Percentiles rank a stretch among this genome's conserved stretches.
phyloP scores from a whole-genome alignment of 768 basidiomycete species.

The Lactarius akahatsu region DNA sequence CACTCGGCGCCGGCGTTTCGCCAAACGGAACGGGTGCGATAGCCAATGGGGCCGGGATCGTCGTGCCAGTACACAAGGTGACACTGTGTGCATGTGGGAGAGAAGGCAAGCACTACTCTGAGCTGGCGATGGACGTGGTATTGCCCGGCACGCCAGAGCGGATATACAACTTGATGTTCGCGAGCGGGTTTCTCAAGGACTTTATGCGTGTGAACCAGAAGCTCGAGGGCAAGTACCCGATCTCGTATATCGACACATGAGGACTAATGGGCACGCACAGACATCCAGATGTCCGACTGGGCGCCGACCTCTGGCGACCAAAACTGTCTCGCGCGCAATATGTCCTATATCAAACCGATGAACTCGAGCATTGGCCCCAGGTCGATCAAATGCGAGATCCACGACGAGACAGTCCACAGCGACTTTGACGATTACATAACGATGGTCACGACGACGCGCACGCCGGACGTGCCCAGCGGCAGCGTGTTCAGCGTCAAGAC shows the following conservation, averaged over 20 bases:
- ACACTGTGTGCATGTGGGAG: slow-evolving; percentile 75
- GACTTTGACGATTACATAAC: slow-evolving; percentile 84
- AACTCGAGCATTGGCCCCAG: slow-evolving; percentile 87
- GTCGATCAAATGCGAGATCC: slow-evolving; percentile 93
- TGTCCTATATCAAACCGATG: slow-evolving; percentile 96
- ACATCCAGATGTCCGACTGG: slow-evolving; percentile 97
- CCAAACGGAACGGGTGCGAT: slow-evolving; percentile 14
- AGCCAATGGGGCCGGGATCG: slow-evolving; percentile 18
- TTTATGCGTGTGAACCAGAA: slow-evolving; percentile 92
- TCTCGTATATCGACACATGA: background rate
- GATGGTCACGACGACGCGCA: slow-evolving; percentile 85
- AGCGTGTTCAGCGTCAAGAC: slow-evolving; percentile 94
- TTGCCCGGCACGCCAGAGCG: slow-evolving; percentile 92
- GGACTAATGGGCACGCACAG: slow-evolving; percentile 41
- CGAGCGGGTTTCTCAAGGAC: slow-evolving; percentile 92
- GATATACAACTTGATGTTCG: slow-evolving; percentile 94
- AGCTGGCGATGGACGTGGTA: slow-evolving; percentile 72
- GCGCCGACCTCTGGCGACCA: slow-evolving; percentile 60
- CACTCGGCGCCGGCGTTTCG: background rate
- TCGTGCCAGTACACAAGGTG: slow-evolving; percentile 44
- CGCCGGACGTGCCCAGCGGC: slow-evolving; percentile 94
- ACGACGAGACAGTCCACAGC: slow-evolving; percentile 75
- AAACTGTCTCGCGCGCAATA: slow-evolving; percentile 76
- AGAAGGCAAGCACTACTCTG: slow-evolving; percentile 65
- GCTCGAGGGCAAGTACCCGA: slow-evolving; percentile 62